Percentiles rank a stretch among this genome's conserved stretches.
These are phyloP conservation scores for Thelonectria discophora DNA, from an alignment of 2,329 filamentous ascomycete species.

Conservation along the genomic window DNA sequence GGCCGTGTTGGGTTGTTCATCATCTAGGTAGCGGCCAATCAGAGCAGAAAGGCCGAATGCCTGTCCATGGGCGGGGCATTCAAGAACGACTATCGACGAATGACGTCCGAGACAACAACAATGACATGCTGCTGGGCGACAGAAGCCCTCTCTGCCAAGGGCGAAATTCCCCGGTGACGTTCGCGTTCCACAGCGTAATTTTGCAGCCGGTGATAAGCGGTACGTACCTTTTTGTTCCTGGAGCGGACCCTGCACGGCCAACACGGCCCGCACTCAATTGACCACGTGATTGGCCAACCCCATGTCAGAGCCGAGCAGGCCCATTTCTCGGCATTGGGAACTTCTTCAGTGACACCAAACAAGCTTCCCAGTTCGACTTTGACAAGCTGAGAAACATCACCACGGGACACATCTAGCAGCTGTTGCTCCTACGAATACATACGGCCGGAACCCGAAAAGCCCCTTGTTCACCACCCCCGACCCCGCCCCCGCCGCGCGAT, in stretches of 20 bases:
- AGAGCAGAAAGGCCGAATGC: no score
- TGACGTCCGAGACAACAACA: neutral
- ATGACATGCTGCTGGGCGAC: neutral
- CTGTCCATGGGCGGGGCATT: no score
- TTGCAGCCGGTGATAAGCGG: neutral
- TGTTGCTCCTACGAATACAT: neutral
- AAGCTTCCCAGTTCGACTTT: constrained; percentile 4
- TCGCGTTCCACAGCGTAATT: constrained; percentile 21
- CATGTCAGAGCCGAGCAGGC: constrained; percentile 2
- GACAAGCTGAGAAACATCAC: constrained; percentile 11
- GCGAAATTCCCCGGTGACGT: constrained; percentile 33
- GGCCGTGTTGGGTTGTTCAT: no score
- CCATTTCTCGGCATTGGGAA: constrained; percentile 21
- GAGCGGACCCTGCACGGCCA: constrained; percentile 31
- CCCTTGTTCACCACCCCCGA: constrained; percentile 12
- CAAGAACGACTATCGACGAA: no score
- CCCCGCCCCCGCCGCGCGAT: neutral
- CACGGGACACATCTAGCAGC: constrained; percentile 10
- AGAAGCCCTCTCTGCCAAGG: constrained; percentile 14
- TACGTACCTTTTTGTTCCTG: constrained; percentile 29
- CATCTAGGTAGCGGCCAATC: no score
- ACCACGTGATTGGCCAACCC: constrained; percentile 27
- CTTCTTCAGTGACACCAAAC: constrained; percentile 19
- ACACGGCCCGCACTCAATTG: neutral
- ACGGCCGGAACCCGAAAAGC: neutral